Base-by-base conservation (phyloP, 2,329 filamentous ascomycete species). In the Penicillium sp. region DNA sequence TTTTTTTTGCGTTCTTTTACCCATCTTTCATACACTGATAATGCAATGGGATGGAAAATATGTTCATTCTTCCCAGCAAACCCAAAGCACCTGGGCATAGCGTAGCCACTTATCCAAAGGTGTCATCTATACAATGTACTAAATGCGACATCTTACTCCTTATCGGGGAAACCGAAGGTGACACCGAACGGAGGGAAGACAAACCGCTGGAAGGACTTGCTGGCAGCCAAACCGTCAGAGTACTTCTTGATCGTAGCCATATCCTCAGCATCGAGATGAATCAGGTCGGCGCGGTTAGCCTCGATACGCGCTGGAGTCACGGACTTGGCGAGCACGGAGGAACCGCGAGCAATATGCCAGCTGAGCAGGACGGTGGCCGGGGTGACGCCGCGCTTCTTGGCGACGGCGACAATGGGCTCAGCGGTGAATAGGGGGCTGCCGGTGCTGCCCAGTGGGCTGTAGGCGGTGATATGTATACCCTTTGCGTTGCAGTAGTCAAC, bases 151-250 rank as follows among this genome's bases (percentile, higher is more conserved):
- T 38, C 47, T 27, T 52, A 58, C 27, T 49, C 55, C 77, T 85
- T 85, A 65, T 88, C 85, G n/a, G 83, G 84, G 73, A 88, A 88
- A 1, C 84, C 84, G 66, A 88, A 84, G 61, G 84, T 76, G 42
- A 86, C 70, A 2, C 82, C 82, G 61, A 87, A 88, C 0, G 83
- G 79, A 57, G 85, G 85, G 66, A 84, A 87, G 29, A 88, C 82
- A 54, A 81, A 87, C 43, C 70, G 66, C 50, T 67, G 61, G 53
- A 68, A 61, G 39, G 60, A 56, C 37, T 69, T 67, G 42, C 48
- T 66, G 33, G 65, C 63, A 7, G 62, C 64, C 35, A 68, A 53
- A 12, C 66, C 59, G 13, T 70, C 62, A 0, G 64, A 66, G 54
- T 69, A 72, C 53, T 69, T 69, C 47, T 62, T 59, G 28, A 73